Evolutionary conservation across 192 early-diverging fungal species (phyloP).

Genomic region (Umbelopsis isabellina): DNA sequence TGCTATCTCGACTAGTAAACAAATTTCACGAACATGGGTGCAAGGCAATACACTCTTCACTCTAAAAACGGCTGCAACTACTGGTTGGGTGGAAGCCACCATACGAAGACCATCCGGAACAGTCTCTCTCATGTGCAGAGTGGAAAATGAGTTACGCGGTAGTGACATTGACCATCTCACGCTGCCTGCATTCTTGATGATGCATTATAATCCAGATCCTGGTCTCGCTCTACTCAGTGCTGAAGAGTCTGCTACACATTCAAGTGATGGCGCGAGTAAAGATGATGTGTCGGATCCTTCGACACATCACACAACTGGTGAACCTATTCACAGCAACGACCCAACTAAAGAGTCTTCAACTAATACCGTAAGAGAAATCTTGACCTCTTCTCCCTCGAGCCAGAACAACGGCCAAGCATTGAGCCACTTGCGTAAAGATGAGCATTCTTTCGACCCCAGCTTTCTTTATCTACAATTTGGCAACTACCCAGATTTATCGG

Average conservation of each 20-base stretch:
- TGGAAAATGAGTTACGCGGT: constrained; percentile 68
- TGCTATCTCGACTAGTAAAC: constrained; percentile 22
- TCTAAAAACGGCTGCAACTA: constrained; percentile 62
- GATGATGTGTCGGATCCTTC: too few species aligned
- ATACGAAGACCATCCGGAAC: constrained; percentile 84
- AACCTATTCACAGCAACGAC: too few species aligned
- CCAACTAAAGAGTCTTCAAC: too few species aligned
- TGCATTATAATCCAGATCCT: constrained; percentile 47
- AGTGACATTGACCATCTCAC: constrained; percentile 50
- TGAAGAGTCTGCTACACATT: constrained; percentile 13
- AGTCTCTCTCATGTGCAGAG: constrained; percentile 64
- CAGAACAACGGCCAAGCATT: background rate
- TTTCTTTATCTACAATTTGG: constrained; percentile 70
- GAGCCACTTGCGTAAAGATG: constrained; percentile 36
- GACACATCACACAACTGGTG: too few species aligned
- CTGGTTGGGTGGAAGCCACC: constrained; percentile 80
- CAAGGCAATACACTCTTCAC: constrained; percentile 88
- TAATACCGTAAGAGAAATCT: background rate
- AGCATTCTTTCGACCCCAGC: constrained; percentile 56
- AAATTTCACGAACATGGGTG: constrained; percentile 72
- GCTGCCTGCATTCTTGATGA: constrained; percentile 57
- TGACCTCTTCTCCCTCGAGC: background rate
- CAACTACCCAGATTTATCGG: constrained; percentile 72
- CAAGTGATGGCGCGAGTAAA: background rate
- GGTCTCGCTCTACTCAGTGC: constrained; percentile 23